Evolutionary conservation across 352 stramenopile species (phyloP).

Genomic region (Phytophthora lateralis): DNA sequence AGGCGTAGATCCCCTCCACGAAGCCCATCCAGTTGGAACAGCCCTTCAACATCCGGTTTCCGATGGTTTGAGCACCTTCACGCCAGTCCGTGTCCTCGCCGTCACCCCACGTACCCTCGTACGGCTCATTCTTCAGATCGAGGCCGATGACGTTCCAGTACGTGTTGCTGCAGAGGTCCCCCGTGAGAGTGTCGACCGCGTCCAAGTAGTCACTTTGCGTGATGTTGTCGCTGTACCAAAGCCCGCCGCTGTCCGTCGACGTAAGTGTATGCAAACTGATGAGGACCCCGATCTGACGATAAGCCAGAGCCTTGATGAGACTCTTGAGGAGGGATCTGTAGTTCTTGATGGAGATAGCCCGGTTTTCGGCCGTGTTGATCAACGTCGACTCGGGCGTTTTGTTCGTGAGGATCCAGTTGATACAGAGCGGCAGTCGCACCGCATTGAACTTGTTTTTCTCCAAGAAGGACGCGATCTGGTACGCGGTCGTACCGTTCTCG

Average conservation of each 20-base stretch:
- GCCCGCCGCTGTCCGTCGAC: slow-evolving; percentile 38
- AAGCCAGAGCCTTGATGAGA: slow-evolving; percentile 57
- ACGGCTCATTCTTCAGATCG: slow-evolving; percentile 69
- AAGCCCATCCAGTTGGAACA: slow-evolving; percentile 76
- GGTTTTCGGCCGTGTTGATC: slow-evolving; percentile 65
- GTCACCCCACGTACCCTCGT: slow-evolving; percentile 53
- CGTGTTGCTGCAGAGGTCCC: slow-evolving; percentile 48
- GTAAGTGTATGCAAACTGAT: slow-evolving; percentile 69
- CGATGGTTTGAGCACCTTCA: slow-evolving; percentile 50
- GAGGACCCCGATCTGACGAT: slow-evolving; percentile 64
- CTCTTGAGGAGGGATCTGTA: slow-evolving; percentile 60
- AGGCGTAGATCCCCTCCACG: slow-evolving; percentile 63
- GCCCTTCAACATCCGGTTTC: slow-evolving; percentile 63
- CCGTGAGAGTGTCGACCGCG: slow-evolving; percentile 56
- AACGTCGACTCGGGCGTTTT: slow-evolving; percentile 44
- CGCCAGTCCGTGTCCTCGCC: slow-evolving; percentile 50
- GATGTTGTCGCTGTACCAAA: slow-evolving; percentile 54
- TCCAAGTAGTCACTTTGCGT: slow-evolving; percentile 47
- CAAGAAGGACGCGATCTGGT: slow-evolving; percentile 76
- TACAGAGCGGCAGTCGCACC: slow-evolving; percentile 70
- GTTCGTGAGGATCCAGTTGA: slow-evolving; percentile 63
- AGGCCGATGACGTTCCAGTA: slow-evolving; percentile 72
- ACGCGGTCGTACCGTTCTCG: slow-evolving; percentile 78
- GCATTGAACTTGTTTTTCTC: slow-evolving; percentile 79
- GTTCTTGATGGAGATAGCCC: slow-evolving; percentile 55